A percentile compares a stretch with the other conserved stretches of the same genome.
Conservation (phyloP, 2,329 filamentous ascomycete genomes). For the Cadophora gregata region DNA sequence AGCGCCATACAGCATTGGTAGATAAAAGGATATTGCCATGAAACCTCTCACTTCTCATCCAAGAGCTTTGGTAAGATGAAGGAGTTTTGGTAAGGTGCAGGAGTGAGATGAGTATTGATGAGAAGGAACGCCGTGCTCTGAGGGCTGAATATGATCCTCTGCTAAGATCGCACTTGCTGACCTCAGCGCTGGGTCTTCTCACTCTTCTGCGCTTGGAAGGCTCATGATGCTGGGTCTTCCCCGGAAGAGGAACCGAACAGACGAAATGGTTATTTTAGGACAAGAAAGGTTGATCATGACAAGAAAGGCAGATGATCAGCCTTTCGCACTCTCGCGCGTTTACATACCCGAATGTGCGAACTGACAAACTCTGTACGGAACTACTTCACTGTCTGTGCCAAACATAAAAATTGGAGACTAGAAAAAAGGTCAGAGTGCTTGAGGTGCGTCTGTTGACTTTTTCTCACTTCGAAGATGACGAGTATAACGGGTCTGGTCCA, state of each 20-base stretch:
- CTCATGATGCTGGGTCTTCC: constrained; percentile 2
- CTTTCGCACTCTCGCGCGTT: neutral
- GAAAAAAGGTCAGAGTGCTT: neutral
- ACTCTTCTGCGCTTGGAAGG: neutral
- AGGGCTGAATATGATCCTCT: neutral
- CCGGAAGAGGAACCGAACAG: neutral
- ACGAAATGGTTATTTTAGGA: neutral
- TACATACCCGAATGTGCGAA: neutral
- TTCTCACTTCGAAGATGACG: neutral
- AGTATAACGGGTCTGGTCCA: neutral
- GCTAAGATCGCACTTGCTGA: neutral
- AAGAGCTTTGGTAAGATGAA: neutral
- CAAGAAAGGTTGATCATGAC: neutral
- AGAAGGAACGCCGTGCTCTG: neutral
- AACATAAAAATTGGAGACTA: neutral
- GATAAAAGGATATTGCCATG: neutral
- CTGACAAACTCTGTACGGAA: neutral
- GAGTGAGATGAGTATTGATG: neutral
- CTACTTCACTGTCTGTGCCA: neutral
- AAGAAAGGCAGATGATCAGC: neutral
- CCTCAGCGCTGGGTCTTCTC: neutral
- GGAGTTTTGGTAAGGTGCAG: neutral
- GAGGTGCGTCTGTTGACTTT: neutral
- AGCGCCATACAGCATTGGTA: neutral
- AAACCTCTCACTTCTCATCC: constrained; percentile 4